These are phyloP conservation scores for Hermanozyma aechmeae DNA, from an alignment of 805 yeast species.

Conservation along the genomic window DNA sequence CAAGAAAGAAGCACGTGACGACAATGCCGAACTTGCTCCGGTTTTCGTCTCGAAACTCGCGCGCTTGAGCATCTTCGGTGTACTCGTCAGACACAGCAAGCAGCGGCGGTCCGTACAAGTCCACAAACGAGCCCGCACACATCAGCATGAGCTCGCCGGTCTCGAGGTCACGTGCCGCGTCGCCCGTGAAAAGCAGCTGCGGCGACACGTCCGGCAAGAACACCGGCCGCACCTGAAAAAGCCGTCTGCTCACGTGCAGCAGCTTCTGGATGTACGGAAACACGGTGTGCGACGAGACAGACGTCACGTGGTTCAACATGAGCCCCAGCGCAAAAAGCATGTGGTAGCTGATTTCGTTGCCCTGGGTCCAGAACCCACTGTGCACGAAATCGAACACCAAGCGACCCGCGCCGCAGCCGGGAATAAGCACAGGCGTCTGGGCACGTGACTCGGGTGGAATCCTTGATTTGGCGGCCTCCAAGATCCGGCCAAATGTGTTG, in stretches of 20 bases:
- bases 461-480: conserved; percentile 26
- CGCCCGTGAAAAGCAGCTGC: conserved; percentile 14
- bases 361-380: conserved; percentile 53
- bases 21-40: conserved; percentile 33
- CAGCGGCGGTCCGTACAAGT: conserved; percentile 48
- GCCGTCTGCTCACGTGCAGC: conserved; percentile 36
- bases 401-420: conserved; percentile 61
- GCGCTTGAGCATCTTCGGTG: conserved; percentile 27
- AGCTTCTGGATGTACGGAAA: conserved; percentile 49
- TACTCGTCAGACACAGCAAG: conserved; percentile 25
- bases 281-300: conserved; percentile 30
- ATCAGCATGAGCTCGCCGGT: conserved; percentile 50
- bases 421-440: conserved; percentile 49
- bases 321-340: conserved; percentile 51
- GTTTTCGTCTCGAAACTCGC: conserved; percentile 33
- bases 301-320: conserved; percentile 38
- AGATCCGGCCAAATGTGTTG: conserved; percentile 26
- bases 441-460: too few relatives aligned
- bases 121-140: conserved; percentile 65
- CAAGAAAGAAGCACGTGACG: conserved; percentile 53
- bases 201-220: conserved; percentile 47
- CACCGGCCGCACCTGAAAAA: conserved; percentile 41
- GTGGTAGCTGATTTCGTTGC: conserved; percentile 58
- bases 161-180: neutral
- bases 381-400: conserved; percentile 45